Evolutionary conservation across 192 early-diverging fungal species (phyloP), one percentile per base, ranked within the genome.

Genomic region (Cetraspora pellucida): DNA sequence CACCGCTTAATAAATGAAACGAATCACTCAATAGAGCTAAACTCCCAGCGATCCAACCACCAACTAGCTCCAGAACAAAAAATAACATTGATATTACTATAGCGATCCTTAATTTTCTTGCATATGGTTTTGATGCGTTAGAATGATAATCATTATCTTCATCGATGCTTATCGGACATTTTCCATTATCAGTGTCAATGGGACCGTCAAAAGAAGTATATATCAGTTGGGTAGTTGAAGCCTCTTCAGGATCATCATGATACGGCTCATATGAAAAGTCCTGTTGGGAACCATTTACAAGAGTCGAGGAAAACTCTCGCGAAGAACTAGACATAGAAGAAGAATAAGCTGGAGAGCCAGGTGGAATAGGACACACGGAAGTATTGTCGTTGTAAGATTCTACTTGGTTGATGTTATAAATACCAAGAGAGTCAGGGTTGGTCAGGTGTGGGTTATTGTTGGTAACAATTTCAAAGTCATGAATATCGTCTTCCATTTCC

Each of bases 1-100:
- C 78, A 87, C 88, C 89, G 43, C 89, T 89, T n/a, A 94, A 78
- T 45, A 94, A 75, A 77, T 94, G 93, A 75, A 94, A 94, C 28
- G 87, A 86, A 76, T 94, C 93, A 50, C 85, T 87, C 60, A 94
- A 75, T n/a, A 94, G 85, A 3, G 93, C 93, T 58, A 94, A 81
- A n/a, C 89, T 90, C 6, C 86, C 85, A 45, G 90, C 78, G 79
- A 85, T 81, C 28, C 85, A 80, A 13, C 89, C 92, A 27, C 87
- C 91, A 37, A 84, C 52, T n/a, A 93, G 78, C 75, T 93, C 92
- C 11, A 89, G 82, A 9, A 80, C 17, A 81, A 93, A 92, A 75
- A 93, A 93, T 0, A 83, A 67, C 21, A 85, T 81, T 23, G 89
- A 89, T 17, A 93, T 72, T 7, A 44, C 77, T 27, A 84, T 84